phyloP scores from a whole-genome alignment of 176 grass and related monocot species.

The Zizania latifolia region DNA sequence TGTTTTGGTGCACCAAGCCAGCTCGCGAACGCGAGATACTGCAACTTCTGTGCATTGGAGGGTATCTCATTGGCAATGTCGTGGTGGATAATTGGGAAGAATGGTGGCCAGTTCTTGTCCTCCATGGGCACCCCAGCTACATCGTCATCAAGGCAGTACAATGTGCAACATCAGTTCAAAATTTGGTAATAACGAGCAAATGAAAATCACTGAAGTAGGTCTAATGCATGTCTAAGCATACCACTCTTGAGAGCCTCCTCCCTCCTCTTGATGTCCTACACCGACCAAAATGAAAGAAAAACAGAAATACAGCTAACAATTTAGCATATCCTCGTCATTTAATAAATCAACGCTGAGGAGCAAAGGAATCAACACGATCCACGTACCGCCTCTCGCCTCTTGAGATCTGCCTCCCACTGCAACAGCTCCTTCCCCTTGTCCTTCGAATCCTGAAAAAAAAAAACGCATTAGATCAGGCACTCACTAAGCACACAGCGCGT shows the following conservation, averaged over 20 bases:
- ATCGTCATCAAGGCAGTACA: background rate
- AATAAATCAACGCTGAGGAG: background rate
- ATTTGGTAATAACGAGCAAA: background rate
- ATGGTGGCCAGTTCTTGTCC: constrained; percentile 83
- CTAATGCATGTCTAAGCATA: constrained; percentile 14
- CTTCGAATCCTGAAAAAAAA: constrained; percentile 45
- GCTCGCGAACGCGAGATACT: constrained; percentile 84
- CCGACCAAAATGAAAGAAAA: constrained; percentile 11
- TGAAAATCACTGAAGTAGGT: background rate
- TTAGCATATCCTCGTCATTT: background rate
- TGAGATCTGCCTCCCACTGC: constrained; percentile 74
- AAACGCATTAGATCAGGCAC: background rate
- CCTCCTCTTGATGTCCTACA: constrained; percentile 73
- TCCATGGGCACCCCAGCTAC: constrained; percentile 62
- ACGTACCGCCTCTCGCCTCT: constrained; percentile 58
- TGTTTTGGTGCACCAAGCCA: constrained; percentile 57
- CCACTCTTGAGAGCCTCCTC: constrained; percentile 64
- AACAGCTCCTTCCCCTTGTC: constrained; percentile 65
- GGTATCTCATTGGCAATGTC: constrained; percentile 94
- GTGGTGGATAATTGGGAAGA: constrained; percentile 89
- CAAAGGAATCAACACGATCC: background rate
- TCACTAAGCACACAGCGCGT: background rate
- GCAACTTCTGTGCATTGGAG: constrained; percentile 66
- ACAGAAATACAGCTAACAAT: constrained; percentile 1
- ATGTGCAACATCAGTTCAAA: background rate